A percentile compares a stretch with the other conserved stretches of the same genome.
These are phyloP conservation scores for Brassica nigra DNA, from an alignment of 345 rosid genomes.

Conservation along the genomic window DNA sequence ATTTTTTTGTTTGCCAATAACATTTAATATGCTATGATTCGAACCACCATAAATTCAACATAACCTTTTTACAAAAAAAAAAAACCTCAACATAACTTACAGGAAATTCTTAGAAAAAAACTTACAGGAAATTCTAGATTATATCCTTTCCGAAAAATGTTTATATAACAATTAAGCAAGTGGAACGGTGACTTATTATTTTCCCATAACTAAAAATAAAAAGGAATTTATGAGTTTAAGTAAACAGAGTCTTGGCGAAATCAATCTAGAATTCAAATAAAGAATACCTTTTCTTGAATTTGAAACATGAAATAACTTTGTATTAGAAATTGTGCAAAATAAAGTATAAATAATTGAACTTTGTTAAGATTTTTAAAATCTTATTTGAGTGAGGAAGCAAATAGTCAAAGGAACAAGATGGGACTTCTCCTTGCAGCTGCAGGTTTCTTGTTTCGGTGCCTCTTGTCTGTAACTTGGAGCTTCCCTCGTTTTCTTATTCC, in stretches of 20 bases:
- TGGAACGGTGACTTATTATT: neutral
- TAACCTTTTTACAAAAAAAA: neutral
- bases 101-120: neutral
- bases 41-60: neutral
- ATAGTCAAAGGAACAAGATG: constrained; percentile 45
- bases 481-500: constrained; percentile 24
- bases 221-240: neutral
- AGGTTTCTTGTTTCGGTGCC: constrained; percentile 36
- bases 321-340: constrained; percentile 4
- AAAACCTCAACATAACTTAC: neutral
- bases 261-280: neutral
- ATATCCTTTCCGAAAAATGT: neutral
- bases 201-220: neutral
- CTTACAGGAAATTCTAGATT: neutral
- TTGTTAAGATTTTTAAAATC: constrained; percentile 3
- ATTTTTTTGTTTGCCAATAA: neutral
- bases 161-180: neutral
- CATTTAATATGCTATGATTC: neutral
- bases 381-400: constrained; percentile 9
- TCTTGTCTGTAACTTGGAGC: constrained; percentile 35
- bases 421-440: constrained; percentile 42
- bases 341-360: constrained; percentile 16
- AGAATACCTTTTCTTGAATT: neutral
- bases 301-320: constrained; percentile 16
- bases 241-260: neutral